Evolutionary conservation across 345 rosid species (phyloP).

Genomic region (Lepidium africanum): DNA sequence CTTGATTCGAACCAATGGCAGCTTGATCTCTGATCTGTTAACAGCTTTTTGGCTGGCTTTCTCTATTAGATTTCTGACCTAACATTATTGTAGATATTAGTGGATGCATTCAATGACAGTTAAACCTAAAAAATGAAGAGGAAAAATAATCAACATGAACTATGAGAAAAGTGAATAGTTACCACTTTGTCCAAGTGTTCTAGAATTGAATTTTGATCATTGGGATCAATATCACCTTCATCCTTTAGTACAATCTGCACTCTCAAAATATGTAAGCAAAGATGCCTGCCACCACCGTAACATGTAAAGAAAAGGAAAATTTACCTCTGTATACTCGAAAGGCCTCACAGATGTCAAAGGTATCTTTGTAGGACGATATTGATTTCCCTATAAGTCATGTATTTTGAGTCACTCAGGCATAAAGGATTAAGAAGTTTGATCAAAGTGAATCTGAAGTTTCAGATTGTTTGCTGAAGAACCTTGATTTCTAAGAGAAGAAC

Average conservation of each 20-base stretch:
- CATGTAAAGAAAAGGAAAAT: neutral
- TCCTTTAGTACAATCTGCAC: slow-evolving; percentile 82
- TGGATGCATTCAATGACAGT: neutral
- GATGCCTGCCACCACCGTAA: slow-evolving; percentile 10
- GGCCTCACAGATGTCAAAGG: slow-evolving; percentile 95
- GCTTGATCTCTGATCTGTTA: slow-evolving; percentile 58
- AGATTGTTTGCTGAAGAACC: slow-evolving; percentile 37
- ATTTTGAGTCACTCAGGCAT: neutral
- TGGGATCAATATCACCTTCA: slow-evolving; percentile 72
- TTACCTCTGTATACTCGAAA: slow-evolving; percentile 87
- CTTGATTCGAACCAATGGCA: slow-evolving; percentile 88
- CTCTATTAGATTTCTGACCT: slow-evolving; percentile 83
- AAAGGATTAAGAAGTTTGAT: slow-evolving; percentile 3
- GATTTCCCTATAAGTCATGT: slow-evolving; percentile 63
- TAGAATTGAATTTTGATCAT: slow-evolving; percentile 90
- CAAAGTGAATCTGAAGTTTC: slow-evolving; percentile 3
- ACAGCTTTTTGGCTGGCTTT: slow-evolving; percentile 53
- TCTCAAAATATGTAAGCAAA: slow-evolving; percentile 24
- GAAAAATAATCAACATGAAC: slow-evolving; percentile 4
- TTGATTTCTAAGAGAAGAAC: slow-evolving; percentile 95
- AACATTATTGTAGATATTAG: slow-evolving; percentile 17
- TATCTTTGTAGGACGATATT: slow-evolving; percentile 94
- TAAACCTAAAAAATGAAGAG: neutral
- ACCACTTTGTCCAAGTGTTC: slow-evolving; percentile 94
- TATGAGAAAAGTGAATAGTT: slow-evolving; percentile 23